Conservation (phyloP, 495 filamentous ascomycete genomes). For the Trichoderma parareesei region DNA sequence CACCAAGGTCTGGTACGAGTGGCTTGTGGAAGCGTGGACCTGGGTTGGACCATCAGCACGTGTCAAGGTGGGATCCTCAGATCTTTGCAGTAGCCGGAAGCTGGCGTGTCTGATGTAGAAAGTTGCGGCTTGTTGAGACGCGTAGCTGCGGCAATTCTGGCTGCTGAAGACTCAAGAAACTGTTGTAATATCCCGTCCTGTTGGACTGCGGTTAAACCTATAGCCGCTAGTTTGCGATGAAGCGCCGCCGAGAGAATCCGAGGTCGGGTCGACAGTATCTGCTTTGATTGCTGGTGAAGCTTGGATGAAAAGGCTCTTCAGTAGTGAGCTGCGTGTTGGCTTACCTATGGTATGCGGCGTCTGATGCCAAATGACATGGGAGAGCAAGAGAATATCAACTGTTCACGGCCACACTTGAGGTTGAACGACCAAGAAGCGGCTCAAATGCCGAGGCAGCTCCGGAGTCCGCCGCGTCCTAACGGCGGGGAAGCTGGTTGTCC, state of each 20-base stretch:
- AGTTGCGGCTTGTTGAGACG: background rate
- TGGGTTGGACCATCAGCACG: constrained; percentile 51
- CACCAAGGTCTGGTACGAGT: constrained; percentile 97
- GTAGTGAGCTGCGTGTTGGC: no score
- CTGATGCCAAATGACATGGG: no score
- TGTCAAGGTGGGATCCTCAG: constrained; percentile 69
- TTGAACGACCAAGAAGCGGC: background rate
- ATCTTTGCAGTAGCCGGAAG: constrained; percentile 82
- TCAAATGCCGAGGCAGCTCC: constrained; percentile 2
- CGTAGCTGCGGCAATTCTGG: background rate
- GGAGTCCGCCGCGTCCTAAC: background rate
- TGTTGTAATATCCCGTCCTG: background rate
- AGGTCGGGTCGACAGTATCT: background rate
- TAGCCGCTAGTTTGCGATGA: background rate
- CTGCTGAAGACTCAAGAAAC: no score
- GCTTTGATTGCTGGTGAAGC: background rate
- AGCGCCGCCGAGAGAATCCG: background rate
- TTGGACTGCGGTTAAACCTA: background rate
- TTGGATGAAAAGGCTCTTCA: background rate
- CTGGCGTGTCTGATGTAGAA: constrained; percentile 83
- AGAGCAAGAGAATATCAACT: no score
- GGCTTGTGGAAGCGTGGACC: constrained; percentile 80
- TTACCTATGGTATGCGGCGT: no score
- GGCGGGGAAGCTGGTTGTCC: constrained; percentile 3
- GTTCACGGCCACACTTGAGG: no score